phyloP scores from a whole-genome alignment of 1,139 yeast species.

The Meyerozyma carpophila region DNA sequence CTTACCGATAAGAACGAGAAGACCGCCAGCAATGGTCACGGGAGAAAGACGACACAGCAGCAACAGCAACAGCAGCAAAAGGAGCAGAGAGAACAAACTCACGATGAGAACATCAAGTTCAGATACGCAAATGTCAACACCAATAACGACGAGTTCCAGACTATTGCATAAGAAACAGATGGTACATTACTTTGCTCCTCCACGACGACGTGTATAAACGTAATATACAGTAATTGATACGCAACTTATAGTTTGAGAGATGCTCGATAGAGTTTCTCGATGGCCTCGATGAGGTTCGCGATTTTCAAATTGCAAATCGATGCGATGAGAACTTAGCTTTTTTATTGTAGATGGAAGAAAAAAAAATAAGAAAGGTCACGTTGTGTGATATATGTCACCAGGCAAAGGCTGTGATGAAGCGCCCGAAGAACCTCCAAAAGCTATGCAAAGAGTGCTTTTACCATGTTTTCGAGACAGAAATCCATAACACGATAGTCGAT shows the following conservation, averaged over 20 bases:
- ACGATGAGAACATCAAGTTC: constrained; percentile 38
- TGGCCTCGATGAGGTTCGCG: not conserved
- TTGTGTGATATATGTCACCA: constrained; percentile 84
- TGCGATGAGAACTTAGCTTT: not conserved
- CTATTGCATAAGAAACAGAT: constrained; percentile 15
- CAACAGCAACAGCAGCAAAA: constrained; percentile 30
- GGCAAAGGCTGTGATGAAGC: constrained; percentile 78
- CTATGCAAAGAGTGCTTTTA: constrained; percentile 91
- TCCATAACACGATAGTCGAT: constrained; percentile 79
- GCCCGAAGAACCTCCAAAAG: constrained; percentile 90
- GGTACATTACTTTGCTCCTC: not conserved
- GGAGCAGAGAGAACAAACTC: constrained; percentile 20
- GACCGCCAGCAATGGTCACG: constrained; percentile 70
- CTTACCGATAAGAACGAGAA: constrained; percentile 84
- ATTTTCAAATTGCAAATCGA: not conserved
- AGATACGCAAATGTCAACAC: constrained; percentile 44
- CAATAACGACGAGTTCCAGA: constrained; percentile 45
- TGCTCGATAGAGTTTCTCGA: not conserved
- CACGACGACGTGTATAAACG: constrained; percentile 1
- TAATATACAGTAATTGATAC: constrained; percentile 1
- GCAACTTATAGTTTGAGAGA: not conserved
- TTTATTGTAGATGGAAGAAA: not conserved
- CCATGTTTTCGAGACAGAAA: constrained; percentile 88
- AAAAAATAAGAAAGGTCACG: constrained; percentile 33
- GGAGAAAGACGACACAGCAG: constrained; percentile 31